Conservation (phyloP, 169 alveolate species). For the Plasmodium chabaudi region DNA sequence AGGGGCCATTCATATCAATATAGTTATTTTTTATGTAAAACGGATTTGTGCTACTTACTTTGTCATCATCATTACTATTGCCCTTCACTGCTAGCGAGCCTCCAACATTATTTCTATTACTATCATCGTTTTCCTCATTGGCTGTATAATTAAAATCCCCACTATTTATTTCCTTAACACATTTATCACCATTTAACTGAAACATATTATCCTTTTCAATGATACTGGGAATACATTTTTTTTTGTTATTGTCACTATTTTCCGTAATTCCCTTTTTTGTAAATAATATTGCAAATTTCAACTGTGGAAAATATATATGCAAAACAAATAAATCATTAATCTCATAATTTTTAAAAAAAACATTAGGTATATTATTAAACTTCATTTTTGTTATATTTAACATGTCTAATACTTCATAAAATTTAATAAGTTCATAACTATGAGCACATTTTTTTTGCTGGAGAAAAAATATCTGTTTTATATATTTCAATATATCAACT, state of each 20-base stretch:
- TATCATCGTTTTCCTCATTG: background rate
- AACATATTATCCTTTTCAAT: background rate
- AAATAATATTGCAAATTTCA: constrained; percentile 53
- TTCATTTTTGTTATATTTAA: constrained; percentile 48
- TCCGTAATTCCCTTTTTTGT: constrained; percentile 17
- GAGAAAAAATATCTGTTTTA: constrained; percentile 52
- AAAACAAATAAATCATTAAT: constrained; percentile 50
- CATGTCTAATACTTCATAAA: constrained; percentile 42
- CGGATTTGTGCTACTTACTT: background rate
- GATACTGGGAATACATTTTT: background rate
- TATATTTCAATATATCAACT: constrained; percentile 21
- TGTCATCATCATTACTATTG: background rate
- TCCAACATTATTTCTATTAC: background rate
- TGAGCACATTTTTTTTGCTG: constrained; percentile 66
- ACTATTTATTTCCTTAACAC: background rate
- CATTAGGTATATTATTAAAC: constrained; percentile 37
- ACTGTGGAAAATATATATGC: constrained; percentile 60
- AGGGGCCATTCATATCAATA: background rate
- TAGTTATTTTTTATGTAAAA: background rate
- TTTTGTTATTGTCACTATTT: constrained; percentile 1
- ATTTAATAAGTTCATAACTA: constrained; percentile 42
- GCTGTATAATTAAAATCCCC: background rate
- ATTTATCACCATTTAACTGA: background rate
- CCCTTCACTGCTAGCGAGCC: too few species aligned
- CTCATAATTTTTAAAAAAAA: constrained; percentile 71